phyloP scores from a whole-genome alignment of 148 eudicot species.

The Polygonum aviculare region DNA sequence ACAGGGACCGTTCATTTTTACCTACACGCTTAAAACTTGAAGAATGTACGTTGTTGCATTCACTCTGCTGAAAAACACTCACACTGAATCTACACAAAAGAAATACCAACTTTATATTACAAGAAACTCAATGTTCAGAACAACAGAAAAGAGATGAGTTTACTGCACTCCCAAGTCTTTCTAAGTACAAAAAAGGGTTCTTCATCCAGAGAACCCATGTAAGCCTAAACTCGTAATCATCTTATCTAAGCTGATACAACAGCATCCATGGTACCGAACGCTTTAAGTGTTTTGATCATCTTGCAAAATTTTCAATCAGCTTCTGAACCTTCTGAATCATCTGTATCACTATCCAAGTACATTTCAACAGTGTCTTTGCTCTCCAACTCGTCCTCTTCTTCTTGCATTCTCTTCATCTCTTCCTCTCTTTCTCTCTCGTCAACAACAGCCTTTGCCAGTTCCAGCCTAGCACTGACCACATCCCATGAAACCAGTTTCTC shows the following conservation, averaged over 20 bases:
- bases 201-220: neutral
- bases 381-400: conserved; percentile 6
- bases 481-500: conserved; percentile 95
- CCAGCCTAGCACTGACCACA: conserved; percentile 67
- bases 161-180: neutral
- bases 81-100: neutral
- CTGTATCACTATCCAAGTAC: conserved; percentile 27
- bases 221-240: neutral
- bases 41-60: too few species aligned
- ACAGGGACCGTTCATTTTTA: neutral
- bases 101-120: neutral
- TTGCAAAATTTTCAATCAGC: neutral
- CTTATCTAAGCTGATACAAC: neutral
- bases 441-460: conserved; percentile 55
- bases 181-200: neutral
- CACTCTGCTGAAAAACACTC: too few species aligned
- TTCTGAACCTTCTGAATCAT: conserved; percentile 11
- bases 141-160: neutral
- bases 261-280: neutral
- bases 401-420: conserved; percentile 6
- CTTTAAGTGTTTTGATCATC: neutral
- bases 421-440: conserved; percentile 36
- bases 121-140: neutral
- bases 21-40: conserved; percentile 5
- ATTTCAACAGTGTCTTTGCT: conserved; percentile 21